Evolutionary conservation across 257 asterid genomes (phyloP).

Genomic region (Solanum corneliomulleri): DNA sequence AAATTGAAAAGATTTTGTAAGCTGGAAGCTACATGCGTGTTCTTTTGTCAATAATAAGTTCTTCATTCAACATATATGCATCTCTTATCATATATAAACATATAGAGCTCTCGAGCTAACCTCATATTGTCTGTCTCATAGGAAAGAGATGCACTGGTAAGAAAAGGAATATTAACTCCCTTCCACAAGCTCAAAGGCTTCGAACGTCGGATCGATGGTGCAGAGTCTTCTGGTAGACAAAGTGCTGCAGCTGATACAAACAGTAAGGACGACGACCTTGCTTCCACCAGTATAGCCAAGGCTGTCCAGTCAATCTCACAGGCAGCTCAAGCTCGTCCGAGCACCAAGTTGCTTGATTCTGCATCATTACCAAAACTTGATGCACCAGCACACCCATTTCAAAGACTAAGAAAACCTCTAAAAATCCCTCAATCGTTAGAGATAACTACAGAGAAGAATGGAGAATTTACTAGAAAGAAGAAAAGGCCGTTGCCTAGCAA

Average conservation of each 20-base stretch:
- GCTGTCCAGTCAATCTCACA: constrained; percentile 56
- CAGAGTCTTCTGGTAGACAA: constrained; percentile 43
- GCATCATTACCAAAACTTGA: constrained; percentile 65
- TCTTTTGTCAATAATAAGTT: neutral
- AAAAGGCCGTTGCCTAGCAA: constrained; percentile 79
- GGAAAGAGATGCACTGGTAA: constrained; percentile 93
- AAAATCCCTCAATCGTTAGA: constrained; percentile 43
- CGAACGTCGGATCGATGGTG: constrained; percentile 78
- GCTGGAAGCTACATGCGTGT: neutral
- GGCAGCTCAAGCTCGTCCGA: constrained; percentile 81
- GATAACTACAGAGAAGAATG: constrained; percentile 29
- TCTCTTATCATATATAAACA: neutral
- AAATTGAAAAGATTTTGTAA: neutral
- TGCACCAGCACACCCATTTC: constrained; percentile 68
- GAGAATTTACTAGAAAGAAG: constrained; percentile 40
- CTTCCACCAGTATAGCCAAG: constrained; percentile 68
- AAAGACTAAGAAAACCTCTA: constrained; percentile 45
- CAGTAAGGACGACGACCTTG: constrained; percentile 23
- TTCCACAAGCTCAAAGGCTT: constrained; percentile 92
- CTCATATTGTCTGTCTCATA: constrained; percentile 21
- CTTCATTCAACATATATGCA: neutral
- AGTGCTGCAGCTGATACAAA: constrained; percentile 15
- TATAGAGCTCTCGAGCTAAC: constrained; percentile 2
- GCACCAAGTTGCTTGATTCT: constrained; percentile 73
- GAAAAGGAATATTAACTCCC: constrained; percentile 93